phyloP scores from a whole-genome alignment of 192 early-diverging fungal genomes.

The Coemansia umbellata region DNA sequence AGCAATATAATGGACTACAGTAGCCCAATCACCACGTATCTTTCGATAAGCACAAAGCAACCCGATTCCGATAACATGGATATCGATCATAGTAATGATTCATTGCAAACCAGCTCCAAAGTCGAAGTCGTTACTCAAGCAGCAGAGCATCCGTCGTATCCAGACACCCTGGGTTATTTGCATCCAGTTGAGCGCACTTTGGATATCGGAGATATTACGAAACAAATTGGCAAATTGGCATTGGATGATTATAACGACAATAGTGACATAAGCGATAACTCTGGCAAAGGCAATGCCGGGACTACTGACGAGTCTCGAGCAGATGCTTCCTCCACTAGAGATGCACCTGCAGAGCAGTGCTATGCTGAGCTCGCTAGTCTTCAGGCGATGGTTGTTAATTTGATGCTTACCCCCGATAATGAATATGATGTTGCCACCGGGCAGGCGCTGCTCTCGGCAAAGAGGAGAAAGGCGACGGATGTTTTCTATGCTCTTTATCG shows the following conservation, averaged over 20 bases:
- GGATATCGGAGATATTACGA: constrained; percentile 1
- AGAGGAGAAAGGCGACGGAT: background rate
- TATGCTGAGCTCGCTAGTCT: constrained; percentile 20
- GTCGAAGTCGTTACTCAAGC: background rate
- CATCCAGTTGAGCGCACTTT: constrained; percentile 13
- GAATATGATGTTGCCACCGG: constrained; percentile 28
- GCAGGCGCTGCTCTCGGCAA: constrained; percentile 8
- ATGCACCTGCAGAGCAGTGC: too few relatives aligned
- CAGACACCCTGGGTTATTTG: constrained; percentile 3
- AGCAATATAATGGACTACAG: constrained; percentile 10
- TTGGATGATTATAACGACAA: background rate
- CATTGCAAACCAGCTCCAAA: background rate
- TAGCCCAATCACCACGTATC: constrained; percentile 9
- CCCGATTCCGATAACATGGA: constrained; percentile 3
- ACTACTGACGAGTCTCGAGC: too few relatives aligned
- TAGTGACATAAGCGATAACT: too few relatives aligned
- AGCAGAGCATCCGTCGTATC: background rate
- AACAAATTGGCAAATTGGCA: background rate
- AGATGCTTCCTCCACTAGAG: too few relatives aligned
- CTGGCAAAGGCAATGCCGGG: background rate
- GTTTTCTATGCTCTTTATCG: background rate
- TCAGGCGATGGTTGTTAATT: constrained; percentile 30
- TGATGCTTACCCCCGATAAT: constrained; percentile 30
- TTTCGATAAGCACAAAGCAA: background rate
- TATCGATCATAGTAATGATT: background rate